Percentiles rank a stretch among this genome's conserved stretches.
Conservation (phyloP, 805 yeast species). For the Cyberlindnera maclurae region DNA sequence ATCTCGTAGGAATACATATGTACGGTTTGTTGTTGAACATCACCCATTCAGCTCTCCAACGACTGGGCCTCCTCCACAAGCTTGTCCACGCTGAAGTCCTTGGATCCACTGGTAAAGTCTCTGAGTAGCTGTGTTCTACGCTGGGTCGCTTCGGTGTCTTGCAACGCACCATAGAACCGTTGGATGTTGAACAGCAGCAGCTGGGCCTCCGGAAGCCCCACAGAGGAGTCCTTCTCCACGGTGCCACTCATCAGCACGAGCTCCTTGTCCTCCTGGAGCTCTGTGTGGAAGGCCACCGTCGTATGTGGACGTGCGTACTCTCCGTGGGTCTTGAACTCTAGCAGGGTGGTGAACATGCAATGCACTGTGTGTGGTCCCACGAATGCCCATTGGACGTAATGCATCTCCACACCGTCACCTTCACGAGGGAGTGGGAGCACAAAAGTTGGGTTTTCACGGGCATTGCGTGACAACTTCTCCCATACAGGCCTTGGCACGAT, state of each 20-base stretch:
- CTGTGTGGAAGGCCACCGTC: constrained; percentile 80
- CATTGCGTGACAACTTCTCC: constrained; percentile 53
- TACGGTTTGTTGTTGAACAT: background rate
- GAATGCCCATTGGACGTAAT: constrained; percentile 89
- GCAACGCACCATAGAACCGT: constrained; percentile 72
- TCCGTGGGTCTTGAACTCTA: constrained; percentile 83
- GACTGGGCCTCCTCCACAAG: constrained; percentile 71
- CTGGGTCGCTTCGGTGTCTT: constrained; percentile 32
- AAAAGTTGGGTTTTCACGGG: constrained; percentile 72
- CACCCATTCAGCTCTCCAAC: constrained; percentile 38
- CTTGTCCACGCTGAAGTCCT: constrained; percentile 56
- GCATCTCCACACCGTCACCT: constrained; percentile 60
- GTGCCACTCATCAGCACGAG: constrained; percentile 81
- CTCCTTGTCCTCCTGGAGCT: constrained; percentile 50
- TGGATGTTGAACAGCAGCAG: constrained; percentile 68
- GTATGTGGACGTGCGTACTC: constrained; percentile 96
- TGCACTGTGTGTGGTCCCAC: constrained; percentile 80
- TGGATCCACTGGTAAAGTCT: constrained; percentile 64
- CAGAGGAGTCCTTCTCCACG: constrained; percentile 62
- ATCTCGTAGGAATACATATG: background rate
- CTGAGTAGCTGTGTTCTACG: constrained; percentile 51
- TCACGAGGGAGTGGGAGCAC: constrained; percentile 84
- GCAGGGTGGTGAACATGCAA: constrained; percentile 83
- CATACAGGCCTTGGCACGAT: constrained; percentile 51
- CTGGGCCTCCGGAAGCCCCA: constrained; percentile 72